These are phyloP conservation scores for Tulasnella sp. DNA, from an alignment of 768 basidiomycete genomes.

Conservation along the genomic window DNA sequence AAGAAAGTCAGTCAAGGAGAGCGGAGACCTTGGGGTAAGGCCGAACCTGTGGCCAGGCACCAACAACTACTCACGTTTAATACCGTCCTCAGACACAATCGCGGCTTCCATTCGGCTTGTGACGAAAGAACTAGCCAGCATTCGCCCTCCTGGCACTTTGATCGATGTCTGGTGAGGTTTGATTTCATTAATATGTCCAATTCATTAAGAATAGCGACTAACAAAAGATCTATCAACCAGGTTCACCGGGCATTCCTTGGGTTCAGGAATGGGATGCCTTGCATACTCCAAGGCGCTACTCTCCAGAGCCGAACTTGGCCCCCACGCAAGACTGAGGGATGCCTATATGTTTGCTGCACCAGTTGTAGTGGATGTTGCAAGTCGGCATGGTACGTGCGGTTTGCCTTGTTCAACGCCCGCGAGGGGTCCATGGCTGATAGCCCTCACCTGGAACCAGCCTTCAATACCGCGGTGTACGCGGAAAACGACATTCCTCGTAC, in stretches of 20 bases:
- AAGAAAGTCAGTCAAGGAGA: background rate
- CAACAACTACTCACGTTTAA: background rate
- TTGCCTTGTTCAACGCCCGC: background rate
- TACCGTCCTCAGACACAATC: slow-evolving; percentile 23
- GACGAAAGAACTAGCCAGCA: slow-evolving; percentile 19
- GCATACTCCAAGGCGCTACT: slow-evolving; percentile 23
- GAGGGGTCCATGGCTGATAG: background rate
- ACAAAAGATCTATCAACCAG: background rate
- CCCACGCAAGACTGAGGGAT: slow-evolving; percentile 26
- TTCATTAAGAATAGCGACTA: background rate
- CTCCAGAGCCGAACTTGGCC: slow-evolving; percentile 19
- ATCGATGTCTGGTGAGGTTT: slow-evolving; percentile 23
- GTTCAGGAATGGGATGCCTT: slow-evolving; percentile 27
- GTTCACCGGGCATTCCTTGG: slow-evolving; percentile 29
- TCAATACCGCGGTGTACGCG: slow-evolving; percentile 5
- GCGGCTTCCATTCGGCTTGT: slow-evolving; percentile 22
- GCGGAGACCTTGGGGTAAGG: slow-evolving; percentile 9
- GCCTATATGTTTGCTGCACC: slow-evolving; percentile 32
- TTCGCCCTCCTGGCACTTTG: slow-evolving; percentile 23
- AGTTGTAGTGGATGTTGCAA: slow-evolving; percentile 13
- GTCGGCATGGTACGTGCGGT: slow-evolving; percentile 5
- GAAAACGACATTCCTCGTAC: slow-evolving; percentile 18
- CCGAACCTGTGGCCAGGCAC: no score
- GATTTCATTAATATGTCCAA: background rate
- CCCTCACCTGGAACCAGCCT: background rate